Base-by-base conservation (phyloP, 106 monocot genomes). In the Agapanthus africanus region DNA sequence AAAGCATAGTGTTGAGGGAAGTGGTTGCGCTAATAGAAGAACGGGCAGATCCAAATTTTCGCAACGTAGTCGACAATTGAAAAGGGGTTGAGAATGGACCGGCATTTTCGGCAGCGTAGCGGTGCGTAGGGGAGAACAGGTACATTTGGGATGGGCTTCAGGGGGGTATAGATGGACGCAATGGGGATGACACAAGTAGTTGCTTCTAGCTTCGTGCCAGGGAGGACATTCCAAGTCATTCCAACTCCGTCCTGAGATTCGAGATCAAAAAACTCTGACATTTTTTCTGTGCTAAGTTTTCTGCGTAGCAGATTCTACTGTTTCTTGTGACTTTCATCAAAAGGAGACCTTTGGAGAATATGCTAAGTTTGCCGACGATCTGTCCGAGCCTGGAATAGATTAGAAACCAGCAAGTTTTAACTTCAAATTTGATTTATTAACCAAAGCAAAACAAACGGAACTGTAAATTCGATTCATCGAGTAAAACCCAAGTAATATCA, bases 141-240 rank as follows among this genome's bases (percentile, higher is more conserved):
- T 26, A 66, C 64, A 26, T 70, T 44, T 0, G 69, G 66, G 50
- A 78, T 69, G 36, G 77, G 79, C 62, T 82, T 87, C 31, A 91
- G 80, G 31, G 84, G 87, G 8, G 84, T 91, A 71, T 87, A 91
- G 49, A 87, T 70, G 25, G 82, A 70, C n/a, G 91, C 66, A 19
- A 80, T 68, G 23, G 91, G 87, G 21, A 91, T 63, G 61, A 91
- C 84, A 54, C 82, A 87, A 67, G 52, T 40, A 13, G 70, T 10
- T 13, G 82, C 81, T 37, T 79, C 77, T 54, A 74, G 81, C 59
- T 82, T 84, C 38, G 87, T 80, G 40, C 91, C 82, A 2, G 91
- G 91, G 14, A 91, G 11, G 22, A 85, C 78, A 69, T 91, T 91
- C 87, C 84, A 87, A 27, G 91, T 71, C 91, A 91, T 91, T 13